Evolutionary conservation across 768 basidiomycete species (phyloP), one percentile per base, ranked within the genome.

Genomic region (Pisolithus tinctorius): DNA sequence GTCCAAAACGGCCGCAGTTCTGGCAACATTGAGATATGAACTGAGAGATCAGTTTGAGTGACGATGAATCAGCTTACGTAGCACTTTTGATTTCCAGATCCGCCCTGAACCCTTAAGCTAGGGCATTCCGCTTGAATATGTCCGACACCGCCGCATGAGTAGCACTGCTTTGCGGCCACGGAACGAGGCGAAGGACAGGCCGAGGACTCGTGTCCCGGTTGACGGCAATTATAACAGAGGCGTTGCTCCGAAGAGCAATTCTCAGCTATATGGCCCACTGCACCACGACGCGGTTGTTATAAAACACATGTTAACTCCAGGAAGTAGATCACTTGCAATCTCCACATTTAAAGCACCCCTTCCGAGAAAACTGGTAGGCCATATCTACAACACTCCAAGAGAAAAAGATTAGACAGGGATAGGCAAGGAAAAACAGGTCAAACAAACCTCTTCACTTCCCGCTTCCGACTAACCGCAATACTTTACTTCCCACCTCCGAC

Each of bases 241-340:
- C 90, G 82, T 67, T 88, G 82, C 61, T 88, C 87, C 56, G 88
- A 89, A 43, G 89, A 79, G 66, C 92, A 95, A 61, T 86, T 88
- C 76, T 92, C 90, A 61, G 92, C 92, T 62, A 94, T 88, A 68
- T 95, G 92, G 45, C 92, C 92, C 65, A 93, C 92, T 93, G 59
- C 11, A 50, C 46, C 36, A 55, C 53, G 30, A 54, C 53, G 45
- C 54, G 57, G 48, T 58, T 27, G 40, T 56, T 56, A 53, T 44
- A 47, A 46, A 45, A 58, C 52, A 47, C 50, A 46, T 49, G 40
- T 48, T 31, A 42, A 36, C 52, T 52, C 39, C 57, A 49, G 47
- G 41, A 52, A 47, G 52, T 44, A 48, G 42, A 37, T 34, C 56
- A 81, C 84, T 72, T 68, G 90, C 91, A 77, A 70, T 92, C 92